A percentile compares a stretch with the other conserved stretches of the same genome.
phyloP scores from a whole-genome alignment of 2,329 filamentous ascomycete species.

The Aspergillus fumigatiaffinis region DNA sequence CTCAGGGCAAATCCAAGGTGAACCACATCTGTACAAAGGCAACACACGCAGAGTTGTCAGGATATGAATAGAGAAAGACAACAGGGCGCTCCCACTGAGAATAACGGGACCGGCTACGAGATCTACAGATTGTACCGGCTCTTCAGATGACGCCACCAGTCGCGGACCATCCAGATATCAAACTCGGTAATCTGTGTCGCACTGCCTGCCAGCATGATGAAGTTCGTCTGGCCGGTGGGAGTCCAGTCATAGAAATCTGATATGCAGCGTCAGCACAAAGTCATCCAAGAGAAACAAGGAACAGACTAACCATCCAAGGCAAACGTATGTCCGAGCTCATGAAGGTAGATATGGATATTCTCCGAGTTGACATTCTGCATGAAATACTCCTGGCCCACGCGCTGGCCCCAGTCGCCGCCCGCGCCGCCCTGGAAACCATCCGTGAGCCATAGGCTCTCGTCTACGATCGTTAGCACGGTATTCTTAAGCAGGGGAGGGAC shows the following conservation, averaged over 20 bases:
- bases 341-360: conserved; percentile 13
- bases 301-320: conserved; percentile 10
- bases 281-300: too few species aligned
- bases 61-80: too few species aligned
- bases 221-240: conserved; percentile 8
- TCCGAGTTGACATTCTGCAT: conserved; percentile 7
- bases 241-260: conserved; percentile 17
- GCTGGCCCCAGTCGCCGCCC: conserved; percentile 16
- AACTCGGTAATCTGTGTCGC: conserved; percentile 14
- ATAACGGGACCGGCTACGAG: too few species aligned
- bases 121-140: conserved; percentile 9
- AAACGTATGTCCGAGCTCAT: conserved; percentile 16
- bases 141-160: conserved; percentile 17
- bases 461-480: not conserved
- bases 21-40: too few species aligned
- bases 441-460: conserved; percentile 16
- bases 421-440: conserved; percentile 14
- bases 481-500: rapidly evolving
- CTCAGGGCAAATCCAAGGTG: too few species aligned
- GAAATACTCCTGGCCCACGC: conserved; percentile 12
- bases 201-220: conserved; percentile 15
- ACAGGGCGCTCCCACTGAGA: too few species aligned
- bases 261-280: not conserved
- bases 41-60: too few species aligned
- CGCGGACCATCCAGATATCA: conserved; percentile 14